Evolutionary conservation across 768 basidiomycete genomes (phyloP).

Genomic region (Cubamyces sp.): DNA sequence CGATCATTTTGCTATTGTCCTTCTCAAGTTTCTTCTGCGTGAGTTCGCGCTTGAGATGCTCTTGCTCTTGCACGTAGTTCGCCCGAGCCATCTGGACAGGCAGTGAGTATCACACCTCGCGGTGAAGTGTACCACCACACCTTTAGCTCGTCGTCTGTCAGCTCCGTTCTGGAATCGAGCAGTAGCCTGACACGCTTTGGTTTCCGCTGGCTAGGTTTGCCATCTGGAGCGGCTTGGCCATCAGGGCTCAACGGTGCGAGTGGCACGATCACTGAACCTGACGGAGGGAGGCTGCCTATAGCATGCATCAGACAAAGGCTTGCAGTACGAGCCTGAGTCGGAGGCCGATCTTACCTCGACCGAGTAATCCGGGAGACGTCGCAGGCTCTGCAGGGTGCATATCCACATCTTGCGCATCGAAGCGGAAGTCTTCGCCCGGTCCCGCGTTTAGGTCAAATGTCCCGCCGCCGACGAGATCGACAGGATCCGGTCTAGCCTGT

Average conservation of each 20-base stretch:
- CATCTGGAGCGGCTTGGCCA: not conserved
- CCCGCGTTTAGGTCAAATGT: not conserved
- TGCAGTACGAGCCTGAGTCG: conserved; percentile 16
- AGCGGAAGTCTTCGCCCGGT: conserved; percentile 19
- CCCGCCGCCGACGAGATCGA: not conserved
- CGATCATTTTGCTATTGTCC: conserved; percentile 53
- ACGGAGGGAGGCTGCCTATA: conserved; percentile 12
- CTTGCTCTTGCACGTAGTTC: conserved; percentile 69
- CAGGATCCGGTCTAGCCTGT: conserved; percentile 30
- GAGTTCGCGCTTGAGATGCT: conserved; percentile 52
- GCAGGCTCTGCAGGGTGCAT: conserved; percentile 27
- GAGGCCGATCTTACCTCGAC: conserved; percentile 24
- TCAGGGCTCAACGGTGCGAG: conserved; percentile 30
- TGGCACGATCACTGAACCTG: conserved; percentile 30
- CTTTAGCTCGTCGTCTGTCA: conserved; percentile 83
- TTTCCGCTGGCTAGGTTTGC: conserved; percentile 38
- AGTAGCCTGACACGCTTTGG: conserved; percentile 57
- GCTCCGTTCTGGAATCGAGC: conserved; percentile 74
- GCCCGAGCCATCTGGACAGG: conserved; percentile 57
- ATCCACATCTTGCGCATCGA: conserved; percentile 19
- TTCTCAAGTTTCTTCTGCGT: conserved; percentile 59
- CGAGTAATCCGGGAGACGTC: conserved; percentile 23
- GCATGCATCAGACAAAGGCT: conserved; percentile 7
- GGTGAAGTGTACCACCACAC: conserved; percentile 37
- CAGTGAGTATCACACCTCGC: not conserved